Conservation (phyloP, 1,139 yeast species). For the Diutina scorzettiae region DNA sequence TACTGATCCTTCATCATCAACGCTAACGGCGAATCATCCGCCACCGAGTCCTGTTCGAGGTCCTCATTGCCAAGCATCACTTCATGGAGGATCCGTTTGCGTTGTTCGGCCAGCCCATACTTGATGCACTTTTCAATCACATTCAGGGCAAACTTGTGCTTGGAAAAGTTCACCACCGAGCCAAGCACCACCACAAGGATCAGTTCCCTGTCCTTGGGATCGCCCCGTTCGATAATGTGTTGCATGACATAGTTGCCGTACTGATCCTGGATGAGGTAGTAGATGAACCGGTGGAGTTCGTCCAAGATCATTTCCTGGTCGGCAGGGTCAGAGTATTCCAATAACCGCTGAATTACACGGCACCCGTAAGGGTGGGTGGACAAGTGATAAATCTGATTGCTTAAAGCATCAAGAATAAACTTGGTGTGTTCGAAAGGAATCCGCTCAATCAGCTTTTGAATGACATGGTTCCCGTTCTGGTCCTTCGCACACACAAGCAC, state of each 20-base stretch:
- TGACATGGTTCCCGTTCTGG: slow-evolving; percentile 96
- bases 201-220: slow-evolving; percentile 30
- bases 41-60: slow-evolving; percentile 27
- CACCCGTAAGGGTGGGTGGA: slow-evolving; percentile 97
- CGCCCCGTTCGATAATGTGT: slow-evolving; percentile 80
- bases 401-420: slow-evolving; percentile 64
- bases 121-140: slow-evolving; percentile 92
- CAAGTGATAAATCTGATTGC: slow-evolving; percentile 72
- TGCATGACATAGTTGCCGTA: slow-evolving; percentile 97
- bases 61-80: slow-evolving; percentile 43
- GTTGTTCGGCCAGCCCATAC: slow-evolving; percentile 53
- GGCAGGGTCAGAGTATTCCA: slow-evolving; percentile 57
- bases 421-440: slow-evolving; percentile 63
- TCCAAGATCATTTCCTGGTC: slow-evolving; percentile 56
- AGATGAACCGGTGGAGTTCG: slow-evolving; percentile 65
- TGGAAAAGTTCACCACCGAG: slow-evolving; percentile 70
- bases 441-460: slow-evolving; percentile 86
- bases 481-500: slow-evolving; percentile 80
- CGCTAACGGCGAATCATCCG: slow-evolving; percentile 49
- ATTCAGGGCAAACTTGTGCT: slow-evolving; percentile 95
- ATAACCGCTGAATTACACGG: slow-evolving; percentile 83
- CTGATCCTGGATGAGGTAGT: slow-evolving; percentile 82
- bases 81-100: slow-evolving; percentile 48
- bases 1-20: slow-evolving; percentile 96
- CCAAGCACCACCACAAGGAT: slow-evolving; percentile 32